Base-by-base conservation (phyloP, 495 filamentous ascomycete genomes). In the Clohesyomyces aquaticus region DNA sequence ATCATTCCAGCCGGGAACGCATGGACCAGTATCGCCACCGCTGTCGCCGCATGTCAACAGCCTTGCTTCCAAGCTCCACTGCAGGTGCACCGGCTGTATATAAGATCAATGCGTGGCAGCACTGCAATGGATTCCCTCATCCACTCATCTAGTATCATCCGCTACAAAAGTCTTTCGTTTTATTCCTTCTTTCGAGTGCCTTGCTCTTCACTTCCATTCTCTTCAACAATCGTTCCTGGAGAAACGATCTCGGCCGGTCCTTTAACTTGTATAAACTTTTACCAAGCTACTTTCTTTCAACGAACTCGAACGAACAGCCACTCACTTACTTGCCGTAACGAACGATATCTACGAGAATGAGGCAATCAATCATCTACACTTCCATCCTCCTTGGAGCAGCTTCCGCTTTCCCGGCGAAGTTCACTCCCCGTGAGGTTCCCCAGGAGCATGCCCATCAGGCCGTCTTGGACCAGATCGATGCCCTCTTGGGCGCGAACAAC, bases 371-470 rank as follows among this genome's bases (percentile, higher is more conserved):
- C 50, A 48, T 72, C 56, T 50, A 22, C 47, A 63, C 61, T 54
- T 59, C 66, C 54, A 50, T 69, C 42, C 22, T 69, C 19, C 32
- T 38, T 38, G 52, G 52, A 9, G 60, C 66, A 18, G 61, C 59
- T 23, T 25, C 38, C n/a, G 63, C 61, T 12, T 55, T 27, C 21
- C 55, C 59, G 28, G 52, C 53, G 16, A 35, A 27, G 10, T 55
- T 53, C 21, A 56, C 58, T 61, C 78, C 75, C 68, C 81, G 82
- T 49, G 81, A 84, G 73, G 83, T 85, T 47, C 81, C 83, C 67
- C 81, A 65, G 70, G 86, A 88, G 72, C 84, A 88, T 72, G 85
- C 84, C 4, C 86, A 89, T 77, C 72, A 85, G 67, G 76, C 76
- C 55, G 79, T 83, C 71, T 70, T 87, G 14, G 72, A 69, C 22